A percentile compares a stretch with the other conserved stretches of the same genome.
phyloP scores from a whole-genome alignment of 2,329 filamentous ascomycete genomes.

The Pseudocercospora musae region DNA sequence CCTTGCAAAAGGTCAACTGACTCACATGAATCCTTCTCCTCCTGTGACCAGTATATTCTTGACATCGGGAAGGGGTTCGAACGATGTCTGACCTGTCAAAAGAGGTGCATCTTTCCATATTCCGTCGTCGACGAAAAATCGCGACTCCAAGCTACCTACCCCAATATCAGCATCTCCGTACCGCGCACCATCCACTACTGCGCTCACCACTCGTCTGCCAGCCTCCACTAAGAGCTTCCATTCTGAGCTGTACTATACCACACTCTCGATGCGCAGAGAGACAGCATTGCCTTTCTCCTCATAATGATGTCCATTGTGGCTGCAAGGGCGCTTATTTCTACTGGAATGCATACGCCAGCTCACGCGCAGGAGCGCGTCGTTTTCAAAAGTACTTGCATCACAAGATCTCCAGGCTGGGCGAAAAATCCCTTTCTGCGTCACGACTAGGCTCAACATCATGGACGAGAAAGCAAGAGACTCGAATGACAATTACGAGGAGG shows the following conservation, averaged over 20 bases:
- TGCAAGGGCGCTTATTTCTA: slow-evolving; percentile 15
- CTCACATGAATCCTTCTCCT: slow-evolving; percentile 77
- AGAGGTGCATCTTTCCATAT: slow-evolving; percentile 71
- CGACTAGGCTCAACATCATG: not conserved
- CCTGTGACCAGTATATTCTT: slow-evolving; percentile 82
- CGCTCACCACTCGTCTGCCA: slow-evolving; percentile 21
- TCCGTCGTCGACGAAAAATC: slow-evolving; percentile 53
- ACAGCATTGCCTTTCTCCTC: not conserved
- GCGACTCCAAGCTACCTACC: slow-evolving; percentile 39
- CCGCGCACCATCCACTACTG: not conserved
- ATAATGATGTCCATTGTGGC: not conserved
- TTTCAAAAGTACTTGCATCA: slow-evolving; percentile 1
- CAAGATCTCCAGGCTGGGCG: not conserved
- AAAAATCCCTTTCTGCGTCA: not conserved
- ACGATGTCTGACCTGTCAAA: slow-evolving; percentile 66
- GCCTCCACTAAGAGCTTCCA: slow-evolving; percentile 14
- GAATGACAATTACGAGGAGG: slow-evolving; percentile 16
- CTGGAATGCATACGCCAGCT: slow-evolving; percentile 14
- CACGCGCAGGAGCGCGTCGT: slow-evolving; percentile 11
- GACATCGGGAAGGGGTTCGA: slow-evolving; percentile 64
- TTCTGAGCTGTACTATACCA: slow-evolving; percentile 1
- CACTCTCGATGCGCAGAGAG: not conserved
- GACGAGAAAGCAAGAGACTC: slow-evolving; percentile 16
- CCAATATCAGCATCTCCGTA: not conserved
- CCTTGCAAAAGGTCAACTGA: not conserved